A percentile compares a stretch with the other conserved stretches of the same genome.
phyloP scores from a whole-genome alignment of 768 basidiomycete genomes.

The Kwoniella mangroviensis region DNA sequence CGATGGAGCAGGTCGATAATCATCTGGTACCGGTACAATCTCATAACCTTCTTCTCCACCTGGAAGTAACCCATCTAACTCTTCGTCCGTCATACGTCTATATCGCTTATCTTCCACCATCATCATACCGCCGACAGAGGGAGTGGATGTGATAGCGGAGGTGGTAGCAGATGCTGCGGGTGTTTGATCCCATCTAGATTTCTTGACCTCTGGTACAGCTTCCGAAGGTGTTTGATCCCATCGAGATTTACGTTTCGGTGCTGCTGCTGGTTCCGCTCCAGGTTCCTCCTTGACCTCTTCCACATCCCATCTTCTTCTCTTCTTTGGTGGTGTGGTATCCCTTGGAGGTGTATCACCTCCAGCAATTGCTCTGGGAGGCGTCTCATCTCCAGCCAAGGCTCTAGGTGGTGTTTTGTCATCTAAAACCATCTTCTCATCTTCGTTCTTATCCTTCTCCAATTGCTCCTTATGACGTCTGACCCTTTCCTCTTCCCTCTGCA shows the following conservation, averaged over 20 bases:
- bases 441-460: constrained; percentile 73
- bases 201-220: constrained; percentile 69
- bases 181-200: constrained; percentile 97
- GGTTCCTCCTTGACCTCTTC: constrained; percentile 66
- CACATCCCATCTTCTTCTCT: constrained; percentile 83
- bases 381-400: constrained; percentile 63
- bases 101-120: constrained; percentile 85
- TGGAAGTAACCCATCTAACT: constrained; percentile 88
- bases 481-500: constrained; percentile 90
- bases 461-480: constrained; percentile 86
- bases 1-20: constrained; percentile 79
- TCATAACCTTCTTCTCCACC: constrained; percentile 72
- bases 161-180: constrained; percentile 68
- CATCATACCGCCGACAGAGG: constrained; percentile 47
- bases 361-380: constrained; percentile 58
- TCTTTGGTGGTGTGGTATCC: constrained; percentile 49
- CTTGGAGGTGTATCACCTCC: constrained; percentile 56
- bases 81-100: constrained; percentile 92
- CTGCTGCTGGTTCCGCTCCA: constrained; percentile 70
- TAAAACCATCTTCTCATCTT: constrained; percentile 70
- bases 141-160: constrained; percentile 15
- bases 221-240: constrained; percentile 95
- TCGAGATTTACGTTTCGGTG: constrained; percentile 85
- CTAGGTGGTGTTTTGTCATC: constrained; percentile 86
- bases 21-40: constrained; percentile 90